Evolutionary conservation across 1,284 basidiomycete species (phyloP).

Genomic region (Malassezia pachydermatis): DNA sequence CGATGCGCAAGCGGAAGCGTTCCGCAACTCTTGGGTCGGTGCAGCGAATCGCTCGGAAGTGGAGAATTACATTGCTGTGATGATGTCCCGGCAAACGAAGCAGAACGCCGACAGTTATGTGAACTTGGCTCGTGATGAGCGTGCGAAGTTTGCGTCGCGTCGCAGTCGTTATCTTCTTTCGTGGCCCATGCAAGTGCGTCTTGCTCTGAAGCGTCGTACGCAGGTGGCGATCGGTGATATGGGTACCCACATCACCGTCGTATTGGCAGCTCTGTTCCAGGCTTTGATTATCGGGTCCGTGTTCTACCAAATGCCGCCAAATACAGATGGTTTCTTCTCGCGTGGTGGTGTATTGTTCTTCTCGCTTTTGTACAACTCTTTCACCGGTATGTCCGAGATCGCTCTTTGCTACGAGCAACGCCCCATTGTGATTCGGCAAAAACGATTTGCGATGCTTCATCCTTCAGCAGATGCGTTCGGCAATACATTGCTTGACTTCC

Average conservation of each 20-base stretch:
- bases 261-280: conserved; percentile 29
- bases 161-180: conserved; percentile 55
- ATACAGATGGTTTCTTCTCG: conserved; percentile 33
- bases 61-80: conserved; percentile 22
- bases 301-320: conserved; percentile 52
- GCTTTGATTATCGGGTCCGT: conserved; percentile 71
- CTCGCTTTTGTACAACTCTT: conserved; percentile 38
- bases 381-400: conserved; percentile 54
- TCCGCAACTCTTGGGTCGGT: conserved; percentile 22
- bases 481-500: conserved; percentile 61
- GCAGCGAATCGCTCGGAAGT: conserved; percentile 44
- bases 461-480: conserved; percentile 54
- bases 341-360: conserved; percentile 39
- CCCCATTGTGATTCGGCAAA: conserved; percentile 59
- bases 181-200: conserved; percentile 65
- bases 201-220: conserved; percentile 51
- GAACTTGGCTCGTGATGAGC: conserved; percentile 11
- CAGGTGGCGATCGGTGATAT: conserved; percentile 59
- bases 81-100: conserved; percentile 19
- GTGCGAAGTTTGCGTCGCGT: conserved; percentile 14
- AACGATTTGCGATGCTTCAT: conserved; percentile 50
- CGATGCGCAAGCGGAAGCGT: conserved; percentile 23
- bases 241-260: conserved; percentile 44
- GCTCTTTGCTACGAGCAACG: conserved; percentile 59
- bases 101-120: conserved; percentile 14